Evolutionary conservation across 306 rosid genomes (phyloP).

Genomic region (Oxytropis ochrocephala): DNA sequence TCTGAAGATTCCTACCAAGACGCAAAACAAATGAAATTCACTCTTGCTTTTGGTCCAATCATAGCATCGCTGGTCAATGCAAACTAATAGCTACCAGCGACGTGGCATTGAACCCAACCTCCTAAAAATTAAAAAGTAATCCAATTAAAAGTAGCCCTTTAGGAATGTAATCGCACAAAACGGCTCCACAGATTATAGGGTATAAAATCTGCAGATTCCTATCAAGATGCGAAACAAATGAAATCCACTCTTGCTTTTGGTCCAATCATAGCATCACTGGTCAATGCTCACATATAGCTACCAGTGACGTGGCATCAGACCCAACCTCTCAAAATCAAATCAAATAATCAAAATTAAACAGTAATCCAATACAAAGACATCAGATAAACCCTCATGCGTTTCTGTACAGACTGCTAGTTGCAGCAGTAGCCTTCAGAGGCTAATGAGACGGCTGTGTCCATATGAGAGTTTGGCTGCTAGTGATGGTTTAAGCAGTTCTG

Average conservation of each 20-base stretch:
- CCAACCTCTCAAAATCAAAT: neutral
- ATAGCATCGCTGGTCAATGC: constrained; percentile 69
- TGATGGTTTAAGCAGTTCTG: neutral
- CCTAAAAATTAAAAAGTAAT: neutral
- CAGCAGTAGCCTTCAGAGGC: neutral
- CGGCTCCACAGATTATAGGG: constrained; percentile 56
- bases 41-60: constrained; percentile 63
- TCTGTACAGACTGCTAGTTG: neutral
- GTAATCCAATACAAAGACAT: neutral
- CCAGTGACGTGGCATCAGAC: constrained; percentile 75
- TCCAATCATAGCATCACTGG: constrained; percentile 76
- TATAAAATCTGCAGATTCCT: constrained; percentile 60
- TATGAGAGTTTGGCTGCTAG: neutral
- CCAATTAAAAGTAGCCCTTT: neutral
- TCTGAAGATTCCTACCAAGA: constrained; percentile 73
- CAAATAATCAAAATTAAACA: neutral
- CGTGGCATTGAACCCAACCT: constrained; percentile 63
- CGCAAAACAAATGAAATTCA: constrained; percentile 35
- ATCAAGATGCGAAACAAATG: constrained; percentile 51
- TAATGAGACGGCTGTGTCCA: neutral
- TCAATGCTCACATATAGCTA: constrained; percentile 44
- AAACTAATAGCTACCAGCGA: constrained; percentile 39
- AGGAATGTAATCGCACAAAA: constrained; percentile 61
- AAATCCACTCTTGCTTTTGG: constrained; percentile 35
- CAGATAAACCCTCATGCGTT: neutral